These are phyloP conservation scores for Corchorus capsularis DNA, from an alignment of 345 rosid species.

Conservation along the genomic window DNA sequence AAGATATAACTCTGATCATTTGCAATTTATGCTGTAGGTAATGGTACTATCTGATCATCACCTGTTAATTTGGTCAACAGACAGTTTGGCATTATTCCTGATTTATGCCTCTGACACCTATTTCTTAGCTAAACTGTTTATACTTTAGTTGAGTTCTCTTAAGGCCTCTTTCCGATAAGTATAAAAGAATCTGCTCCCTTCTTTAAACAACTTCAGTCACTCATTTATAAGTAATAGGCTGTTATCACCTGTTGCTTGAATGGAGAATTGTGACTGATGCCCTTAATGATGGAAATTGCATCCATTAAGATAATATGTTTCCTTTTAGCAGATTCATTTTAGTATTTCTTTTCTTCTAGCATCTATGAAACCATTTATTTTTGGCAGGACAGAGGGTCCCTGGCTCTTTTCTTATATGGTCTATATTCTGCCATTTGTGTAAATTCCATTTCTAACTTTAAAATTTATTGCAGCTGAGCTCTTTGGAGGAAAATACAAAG, in stretches of 20 bases:
- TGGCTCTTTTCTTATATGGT: neutral
- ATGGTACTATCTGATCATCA: neutral
- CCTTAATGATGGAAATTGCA: neutral
- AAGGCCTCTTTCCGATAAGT: neutral
- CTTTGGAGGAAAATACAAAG: constrained; percentile 70
- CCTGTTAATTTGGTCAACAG: neutral
- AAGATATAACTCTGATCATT: neutral
- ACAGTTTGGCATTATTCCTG: neutral
- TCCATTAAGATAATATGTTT: neutral
- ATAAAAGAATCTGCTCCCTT: neutral
- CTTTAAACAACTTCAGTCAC: too few relatives aligned
- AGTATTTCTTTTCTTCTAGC: neutral
- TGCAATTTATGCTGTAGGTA: neutral
- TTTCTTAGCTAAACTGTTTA: neutral
- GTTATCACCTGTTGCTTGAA: neutral
- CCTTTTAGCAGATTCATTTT: neutral
- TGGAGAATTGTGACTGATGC: neutral
- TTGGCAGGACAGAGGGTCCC: neutral
- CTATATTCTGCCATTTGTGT: neutral
- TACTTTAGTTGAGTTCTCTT: neutral
- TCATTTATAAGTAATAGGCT: neutral
- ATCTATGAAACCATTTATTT: neutral
- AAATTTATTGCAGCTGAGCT: constrained; percentile 53
- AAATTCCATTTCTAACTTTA: constrained; percentile 18
- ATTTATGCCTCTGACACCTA: neutral